These are phyloP conservation scores for Bisporella sp. DNA, from an alignment of 2,329 filamentous ascomycete genomes.

Conservation along the genomic window DNA sequence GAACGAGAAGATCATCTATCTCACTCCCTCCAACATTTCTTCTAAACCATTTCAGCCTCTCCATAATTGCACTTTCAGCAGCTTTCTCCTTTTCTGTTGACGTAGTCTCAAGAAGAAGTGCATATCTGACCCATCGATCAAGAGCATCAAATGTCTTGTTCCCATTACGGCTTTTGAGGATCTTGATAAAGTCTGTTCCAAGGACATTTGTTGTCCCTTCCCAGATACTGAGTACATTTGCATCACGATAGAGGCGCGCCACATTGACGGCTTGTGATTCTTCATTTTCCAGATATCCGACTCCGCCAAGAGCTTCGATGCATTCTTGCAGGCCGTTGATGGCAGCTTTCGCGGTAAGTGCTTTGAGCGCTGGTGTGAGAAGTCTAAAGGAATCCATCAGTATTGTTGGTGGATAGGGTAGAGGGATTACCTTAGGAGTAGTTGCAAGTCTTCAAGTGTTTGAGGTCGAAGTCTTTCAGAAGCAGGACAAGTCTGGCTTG, in stretches of 20 bases:
- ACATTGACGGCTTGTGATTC: conserved; percentile 60
- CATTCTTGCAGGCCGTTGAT: conserved; percentile 45
- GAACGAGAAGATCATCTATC: conserved; percentile 25
- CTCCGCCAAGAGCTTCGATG: conserved; percentile 59
- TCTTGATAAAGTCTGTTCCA: conserved; percentile 45
- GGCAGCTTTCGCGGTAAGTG: conserved; percentile 44
- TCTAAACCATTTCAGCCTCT: conserved; percentile 4
- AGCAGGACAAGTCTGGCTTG: conserved; percentile 2
- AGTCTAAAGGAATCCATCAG: conserved; percentile 29
- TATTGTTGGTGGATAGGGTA: background rate
- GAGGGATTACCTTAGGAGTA: background rate
- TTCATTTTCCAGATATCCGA: conserved; percentile 57
- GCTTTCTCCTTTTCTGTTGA: conserved; percentile 5
- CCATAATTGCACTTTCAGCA: conserved; percentile 5
- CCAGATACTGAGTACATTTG: conserved; percentile 59
- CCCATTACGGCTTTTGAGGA: conserved; percentile 32
- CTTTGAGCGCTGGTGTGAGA: conserved; percentile 54
- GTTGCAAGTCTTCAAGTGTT: conserved; percentile 9
- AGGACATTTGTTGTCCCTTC: conserved; percentile 69
- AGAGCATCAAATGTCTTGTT: conserved; percentile 34
- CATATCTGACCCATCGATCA: conserved; percentile 30
- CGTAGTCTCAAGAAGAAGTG: background rate
- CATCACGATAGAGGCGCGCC: conserved; percentile 58
- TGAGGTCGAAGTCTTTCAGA: background rate
- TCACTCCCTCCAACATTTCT: conserved; percentile 6